These are phyloP conservation scores for Lithocarpus polystachyus DNA, from an alignment of 306 rosid genomes.

Conservation along the genomic window DNA sequence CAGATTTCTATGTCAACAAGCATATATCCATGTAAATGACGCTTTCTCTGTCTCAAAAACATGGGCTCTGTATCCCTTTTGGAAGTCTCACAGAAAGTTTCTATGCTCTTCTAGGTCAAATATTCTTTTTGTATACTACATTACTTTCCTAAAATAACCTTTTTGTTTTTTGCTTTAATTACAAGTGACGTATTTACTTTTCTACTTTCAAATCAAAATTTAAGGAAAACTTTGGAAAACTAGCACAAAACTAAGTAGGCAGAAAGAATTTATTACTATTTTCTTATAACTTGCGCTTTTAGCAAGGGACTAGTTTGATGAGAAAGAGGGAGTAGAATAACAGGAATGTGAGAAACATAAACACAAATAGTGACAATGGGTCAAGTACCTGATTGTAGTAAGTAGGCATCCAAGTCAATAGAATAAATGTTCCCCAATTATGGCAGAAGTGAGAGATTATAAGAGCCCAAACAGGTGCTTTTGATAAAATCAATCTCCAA, in stretches of 20 bases:
- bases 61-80: too few species aligned
- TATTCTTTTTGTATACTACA: too few species aligned
- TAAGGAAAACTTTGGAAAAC: not conserved
- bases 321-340: not conserved
- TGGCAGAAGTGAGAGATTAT: slow-evolving; percentile 90
- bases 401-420: slow-evolving; percentile 98
- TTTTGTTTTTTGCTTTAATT: too few species aligned
- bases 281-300: too few species aligned
- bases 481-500: slow-evolving; percentile 88
- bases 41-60: too few species aligned
- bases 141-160: too few species aligned
- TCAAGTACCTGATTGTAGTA: slow-evolving; percentile 88
- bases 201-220: not conserved
- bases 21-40: not conserved
- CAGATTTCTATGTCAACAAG: not conserved
- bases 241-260: not conserved
- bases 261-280: too few species aligned
- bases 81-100: too few species aligned
- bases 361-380: not conserved
- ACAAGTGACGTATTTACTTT: too few species aligned
- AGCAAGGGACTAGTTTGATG: too few species aligned
- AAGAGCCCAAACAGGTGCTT: slow-evolving; percentile 98
- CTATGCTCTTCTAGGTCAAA: too few species aligned
- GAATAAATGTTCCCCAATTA: slow-evolving; percentile 97
- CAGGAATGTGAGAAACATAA: not conserved